These are phyloP conservation scores for Pichia sorboxylosa DNA, from an alignment of 1,139 yeast genomes.

Conservation along the genomic window DNA sequence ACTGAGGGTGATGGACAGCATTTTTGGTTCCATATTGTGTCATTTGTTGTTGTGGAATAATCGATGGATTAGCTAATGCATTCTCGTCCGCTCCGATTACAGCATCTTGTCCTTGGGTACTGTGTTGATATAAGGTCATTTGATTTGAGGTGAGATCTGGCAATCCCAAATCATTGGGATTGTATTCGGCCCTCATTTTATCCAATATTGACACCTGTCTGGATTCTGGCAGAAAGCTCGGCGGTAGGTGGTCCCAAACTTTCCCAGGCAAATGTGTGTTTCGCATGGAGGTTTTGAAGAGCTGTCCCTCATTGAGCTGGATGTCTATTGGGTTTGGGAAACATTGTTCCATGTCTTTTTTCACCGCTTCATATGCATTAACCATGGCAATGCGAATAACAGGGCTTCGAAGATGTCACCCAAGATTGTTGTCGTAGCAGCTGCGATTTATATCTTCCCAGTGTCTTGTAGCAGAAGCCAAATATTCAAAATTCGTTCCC, in stretches of 20 bases:
- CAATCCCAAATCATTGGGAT: conserved; percentile 6
- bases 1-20: conserved; percentile 18
- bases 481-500: too few species aligned
- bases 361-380: conserved; percentile 3
- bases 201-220: conserved; percentile 13
- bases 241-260: conserved; percentile 13
- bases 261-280: conserved; percentile 10
- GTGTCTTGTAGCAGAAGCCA: too few species aligned
- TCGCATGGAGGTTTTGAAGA: conserved; percentile 12
- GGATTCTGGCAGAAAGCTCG: conserved; percentile 1
- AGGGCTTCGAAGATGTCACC: too few species aligned
- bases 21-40: conserved; percentile 32
- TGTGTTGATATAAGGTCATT: conserved; percentile 6
- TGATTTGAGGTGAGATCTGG: conserved; percentile 4
- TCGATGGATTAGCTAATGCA: conserved; percentile 19
- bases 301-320: conserved; percentile 1
- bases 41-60: conserved; percentile 17
- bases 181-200: conserved; percentile 7
- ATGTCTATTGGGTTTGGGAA: conserved; percentile 3
- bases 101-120: not conserved
- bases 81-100: conserved; percentile 9
- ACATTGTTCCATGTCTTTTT: conserved; percentile 1
- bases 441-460: too few species aligned
- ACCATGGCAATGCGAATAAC: conserved; percentile 1
- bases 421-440: too few species aligned